phyloP scores from a whole-genome alignment of 768 basidiomycete genomes.

The Russula emetica region DNA sequence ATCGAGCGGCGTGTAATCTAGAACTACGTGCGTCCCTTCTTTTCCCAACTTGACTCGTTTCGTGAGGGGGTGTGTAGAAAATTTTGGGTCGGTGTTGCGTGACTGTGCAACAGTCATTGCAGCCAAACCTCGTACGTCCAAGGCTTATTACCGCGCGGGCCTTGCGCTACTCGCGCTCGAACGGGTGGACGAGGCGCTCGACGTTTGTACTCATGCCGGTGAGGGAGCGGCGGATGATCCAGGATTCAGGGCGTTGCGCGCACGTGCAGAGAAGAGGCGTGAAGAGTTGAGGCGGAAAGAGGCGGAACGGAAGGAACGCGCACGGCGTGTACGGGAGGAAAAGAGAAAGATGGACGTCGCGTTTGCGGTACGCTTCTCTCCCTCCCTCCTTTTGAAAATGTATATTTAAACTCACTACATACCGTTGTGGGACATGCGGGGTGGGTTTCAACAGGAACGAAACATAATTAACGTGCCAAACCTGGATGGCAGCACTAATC shows the following conservation, averaged over 20 bases:
- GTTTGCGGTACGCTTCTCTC: slow-evolving; percentile 50
- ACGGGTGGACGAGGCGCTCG: slow-evolving; percentile 73
- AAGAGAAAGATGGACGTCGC: slow-evolving; percentile 53
- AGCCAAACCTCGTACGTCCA: slow-evolving; percentile 61
- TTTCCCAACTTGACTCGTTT: background rate
- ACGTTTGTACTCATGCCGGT: slow-evolving; percentile 72
- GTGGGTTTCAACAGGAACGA: slow-evolving; percentile 50
- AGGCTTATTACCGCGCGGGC: slow-evolving; percentile 85
- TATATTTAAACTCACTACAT: background rate
- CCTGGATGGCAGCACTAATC: slow-evolving; percentile 48
- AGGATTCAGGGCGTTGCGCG: slow-evolving; percentile 47
- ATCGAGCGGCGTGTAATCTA: slow-evolving; percentile 91
- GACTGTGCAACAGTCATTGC: slow-evolving; percentile 76
- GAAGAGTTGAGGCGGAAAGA: slow-evolving; percentile 50
- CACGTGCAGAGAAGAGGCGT: slow-evolving; percentile 45
- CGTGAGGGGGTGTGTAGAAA: slow-evolving; percentile 47
- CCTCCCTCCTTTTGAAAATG: background rate
- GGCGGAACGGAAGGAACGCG: slow-evolving; percentile 46
- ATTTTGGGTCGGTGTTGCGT: slow-evolving; percentile 78
- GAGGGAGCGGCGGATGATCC: slow-evolving; percentile 54
- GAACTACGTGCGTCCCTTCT: slow-evolving; percentile 59
- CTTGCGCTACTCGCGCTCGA: slow-evolving; percentile 71
- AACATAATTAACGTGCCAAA: slow-evolving; percentile 59
- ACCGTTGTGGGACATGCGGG: background rate
- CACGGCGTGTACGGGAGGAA: slow-evolving; percentile 49